phyloP scores from a whole-genome alignment of 768 basidiomycete species.

The Lentinula sp. region DNA sequence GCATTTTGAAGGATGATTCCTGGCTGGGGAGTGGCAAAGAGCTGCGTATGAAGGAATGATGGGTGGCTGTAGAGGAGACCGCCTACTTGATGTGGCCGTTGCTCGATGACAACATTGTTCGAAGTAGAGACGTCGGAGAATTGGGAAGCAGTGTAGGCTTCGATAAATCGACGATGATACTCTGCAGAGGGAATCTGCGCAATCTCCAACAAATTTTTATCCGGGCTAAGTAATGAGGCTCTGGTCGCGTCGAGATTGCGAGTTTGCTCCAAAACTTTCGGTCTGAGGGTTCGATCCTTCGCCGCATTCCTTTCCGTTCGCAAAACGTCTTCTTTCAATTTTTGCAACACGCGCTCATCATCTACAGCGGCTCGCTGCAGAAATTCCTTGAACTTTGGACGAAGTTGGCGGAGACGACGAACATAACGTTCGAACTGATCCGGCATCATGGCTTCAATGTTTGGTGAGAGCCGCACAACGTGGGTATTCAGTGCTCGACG shows the following conservation, averaged over 20 bases:
- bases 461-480: conserved; percentile 31
- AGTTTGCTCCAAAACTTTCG: background rate
- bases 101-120: conserved; percentile 39
- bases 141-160: conserved; percentile 12
- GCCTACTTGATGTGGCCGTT: conserved; percentile 56
- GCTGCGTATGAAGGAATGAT: conserved; percentile 45
- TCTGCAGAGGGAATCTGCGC: conserved; percentile 15
- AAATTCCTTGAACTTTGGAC: conserved; percentile 50
- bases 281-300: background rate
- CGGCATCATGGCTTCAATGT: conserved; percentile 56
- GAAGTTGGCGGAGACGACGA: conserved; percentile 45
- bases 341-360: conserved; percentile 5
- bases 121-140: conserved; percentile 11
- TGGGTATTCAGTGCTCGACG: background rate
- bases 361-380: conserved; percentile 21
- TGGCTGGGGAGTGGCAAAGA: conserved; percentile 46
- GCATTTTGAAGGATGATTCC: conserved; percentile 48
- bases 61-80: conserved; percentile 57
- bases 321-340: background rate
- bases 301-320: background rate
- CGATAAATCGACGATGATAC: conserved; percentile 34
- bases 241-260: conserved; percentile 3
- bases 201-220: conserved; percentile 15
- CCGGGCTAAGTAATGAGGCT: background rate
- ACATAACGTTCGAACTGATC: conserved; percentile 56